A percentile compares a stretch with the other conserved stretches of the same genome.
phyloP scores from a whole-genome alignment of 192 early-diverging fungal genomes.

The Geranomyces variabilis region DNA sequence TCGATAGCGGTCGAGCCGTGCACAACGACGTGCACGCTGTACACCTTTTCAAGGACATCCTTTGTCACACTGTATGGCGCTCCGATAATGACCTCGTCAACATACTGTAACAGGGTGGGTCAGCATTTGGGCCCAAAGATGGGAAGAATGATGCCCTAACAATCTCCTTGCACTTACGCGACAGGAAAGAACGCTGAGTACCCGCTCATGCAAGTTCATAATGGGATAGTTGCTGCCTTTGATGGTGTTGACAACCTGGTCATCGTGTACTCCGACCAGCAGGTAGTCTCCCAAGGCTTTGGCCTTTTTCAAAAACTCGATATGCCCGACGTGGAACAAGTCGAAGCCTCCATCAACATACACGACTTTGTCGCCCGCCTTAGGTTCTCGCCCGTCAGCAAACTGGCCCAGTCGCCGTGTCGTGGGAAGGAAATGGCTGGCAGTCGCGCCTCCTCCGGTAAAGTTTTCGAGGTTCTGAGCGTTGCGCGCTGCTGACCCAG shows the following conservation, averaged over 20 bases:
- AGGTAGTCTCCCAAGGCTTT: slow-evolving; percentile 85
- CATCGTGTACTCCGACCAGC: slow-evolving; percentile 92
- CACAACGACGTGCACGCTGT: slow-evolving; percentile 81
- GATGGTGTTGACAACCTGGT: slow-evolving; percentile 83
- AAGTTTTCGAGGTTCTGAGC: slow-evolving; percentile 24
- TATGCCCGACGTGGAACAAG: slow-evolving; percentile 93
- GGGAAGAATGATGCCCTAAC: not conserved
- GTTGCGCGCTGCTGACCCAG: not conserved
- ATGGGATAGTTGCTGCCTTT: slow-evolving; percentile 89
- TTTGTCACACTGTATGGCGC: slow-evolving; percentile 87
- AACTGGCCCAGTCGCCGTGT: slow-evolving; percentile 88
- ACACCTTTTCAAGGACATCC: slow-evolving; percentile 83
- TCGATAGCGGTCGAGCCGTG: slow-evolving; percentile 72
- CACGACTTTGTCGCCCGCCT: slow-evolving; percentile 75
- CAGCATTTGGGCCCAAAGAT: too few relatives aligned
- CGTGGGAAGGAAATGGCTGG: slow-evolving; percentile 86
- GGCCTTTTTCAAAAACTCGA: slow-evolving; percentile 88
- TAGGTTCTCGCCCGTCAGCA: slow-evolving; percentile 78
- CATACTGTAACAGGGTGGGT: slow-evolving; percentile 57
- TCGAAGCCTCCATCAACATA: slow-evolving; percentile 98
- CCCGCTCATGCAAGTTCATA: slow-evolving; percentile 95
- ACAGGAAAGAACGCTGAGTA: slow-evolving; percentile 88
- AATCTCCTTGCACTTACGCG: slow-evolving; percentile 57
- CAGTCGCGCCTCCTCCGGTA: not conserved
- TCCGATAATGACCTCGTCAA: slow-evolving; percentile 93